Evolutionary conservation across 2,329 filamentous ascomycete genomes (phyloP), one percentile per base, ranked within the genome.

Genomic region (Neofusicoccum ribis): DNA sequence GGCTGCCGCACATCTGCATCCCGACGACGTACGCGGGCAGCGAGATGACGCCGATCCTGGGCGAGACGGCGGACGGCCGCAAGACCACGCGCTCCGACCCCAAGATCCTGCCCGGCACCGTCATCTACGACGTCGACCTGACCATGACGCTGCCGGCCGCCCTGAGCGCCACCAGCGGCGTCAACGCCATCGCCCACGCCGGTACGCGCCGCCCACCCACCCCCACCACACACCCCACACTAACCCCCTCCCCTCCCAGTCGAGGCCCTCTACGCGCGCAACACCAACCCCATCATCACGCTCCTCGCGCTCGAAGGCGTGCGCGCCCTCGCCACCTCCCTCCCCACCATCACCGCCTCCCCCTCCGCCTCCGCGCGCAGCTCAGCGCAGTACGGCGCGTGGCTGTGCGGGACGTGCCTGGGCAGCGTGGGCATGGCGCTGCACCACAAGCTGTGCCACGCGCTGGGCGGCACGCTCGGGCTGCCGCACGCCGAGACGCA

Each of bases 381-480:
- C 3, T 74, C 74, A 2, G 86, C 86, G 14, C 81, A 86, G 1
- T 88, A 89, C 70, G 88, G 87, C 23, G 87, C 88, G 43, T 89
- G 86, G 86, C 82, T 89, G 1, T 89, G 86, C 69, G 86, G 86
- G 37, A 82, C 80, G 27, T 88, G 85, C 69, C 79, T 89, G 0
- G 87, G 86, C 5, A 83, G 78, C 65, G 84, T 86, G 2, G 82
- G 82, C 62, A 89, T 89, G 85, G 82, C 85, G 2, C 81, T 90
- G 14, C 88, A 90, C 71, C 88, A 90, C 75, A 90, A 90, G 72
- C 81, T 90, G 1, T 89, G 87, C 76, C 88, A 90, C 71, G 85
- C 85, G 0, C 78, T 89, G 1, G 88, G 87, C 27, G 88, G 88
- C 7, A 84, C 81, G 69, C 88, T 89, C 73, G 83, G 85, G 67